A percentile compares a stretch with the other conserved stretches of the same genome.
Conservation (phyloP, 2,329 filamentous ascomycete species). For the Penicillium expansum region DNA sequence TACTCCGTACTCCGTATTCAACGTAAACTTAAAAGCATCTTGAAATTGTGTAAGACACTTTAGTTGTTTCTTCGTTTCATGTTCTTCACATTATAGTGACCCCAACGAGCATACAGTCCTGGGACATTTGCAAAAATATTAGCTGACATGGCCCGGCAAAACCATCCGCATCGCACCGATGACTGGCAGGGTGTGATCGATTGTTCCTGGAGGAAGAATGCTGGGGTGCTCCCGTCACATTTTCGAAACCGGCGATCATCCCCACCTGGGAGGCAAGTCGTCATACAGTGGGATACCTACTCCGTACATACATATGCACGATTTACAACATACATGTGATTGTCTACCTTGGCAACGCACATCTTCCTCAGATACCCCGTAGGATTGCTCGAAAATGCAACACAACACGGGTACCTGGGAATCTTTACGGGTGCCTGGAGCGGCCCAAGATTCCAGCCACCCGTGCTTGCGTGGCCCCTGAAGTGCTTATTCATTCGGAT, state of each 20-base stretch:
- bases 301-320: not conserved
- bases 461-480: constrained; percentile 18
- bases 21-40: not conserved
- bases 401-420: constrained; percentile 5
- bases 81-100: not conserved
- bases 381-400: not conserved
- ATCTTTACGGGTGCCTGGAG: constrained; percentile 7
- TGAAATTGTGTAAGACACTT: not conserved
- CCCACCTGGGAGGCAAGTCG: constrained; percentile 3
- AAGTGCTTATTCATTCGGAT: constrained; percentile 1
- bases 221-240: constrained; percentile 15
- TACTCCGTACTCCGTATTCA: not conserved
- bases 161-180: not conserved
- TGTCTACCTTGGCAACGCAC: not conserved
- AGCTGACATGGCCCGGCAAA: not conserved
- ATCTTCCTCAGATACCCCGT: not conserved
- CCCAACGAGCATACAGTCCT: not conserved
- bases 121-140: not conserved
- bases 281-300: not conserved
- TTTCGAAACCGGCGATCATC: constrained; percentile 8
- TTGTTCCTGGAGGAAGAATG: constrained; percentile 16
- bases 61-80: not conserved
- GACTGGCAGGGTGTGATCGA: not conserved
- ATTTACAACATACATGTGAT: not conserved
- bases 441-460: constrained; percentile 17